Percentiles rank a stretch among this genome's conserved stretches.
phyloP scores from a whole-genome alignment of 768 basidiomycete genomes.

The Pleurotus tuoliensis region DNA sequence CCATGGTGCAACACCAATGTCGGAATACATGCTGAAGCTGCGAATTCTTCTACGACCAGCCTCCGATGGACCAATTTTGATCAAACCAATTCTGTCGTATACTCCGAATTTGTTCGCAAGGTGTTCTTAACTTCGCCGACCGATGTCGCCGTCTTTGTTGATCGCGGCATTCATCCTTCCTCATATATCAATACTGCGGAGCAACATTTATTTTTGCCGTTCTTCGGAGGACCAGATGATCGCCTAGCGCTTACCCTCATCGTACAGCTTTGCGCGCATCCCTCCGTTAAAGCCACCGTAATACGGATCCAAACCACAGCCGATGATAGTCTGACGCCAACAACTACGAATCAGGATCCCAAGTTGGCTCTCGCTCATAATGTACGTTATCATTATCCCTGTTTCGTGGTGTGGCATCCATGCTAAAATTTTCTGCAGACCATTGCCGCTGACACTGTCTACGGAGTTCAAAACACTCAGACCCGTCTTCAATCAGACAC shows the following conservation, averaged over 20 bases:
- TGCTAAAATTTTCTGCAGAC: slow-evolving; percentile 27
- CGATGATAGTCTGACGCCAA: slow-evolving; percentile 29
- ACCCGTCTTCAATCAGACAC: slow-evolving; percentile 72
- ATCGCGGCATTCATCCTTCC: slow-evolving; percentile 48
- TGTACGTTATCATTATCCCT: slow-evolving; percentile 20
- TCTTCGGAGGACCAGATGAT: slow-evolving; percentile 95
- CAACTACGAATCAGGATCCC: slow-evolving; percentile 20
- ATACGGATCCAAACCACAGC: slow-evolving; percentile 50
- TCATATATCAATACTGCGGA: slow-evolving; percentile 19
- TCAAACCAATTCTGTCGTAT: slow-evolving; percentile 50
- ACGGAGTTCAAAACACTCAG: slow-evolving; percentile 60
- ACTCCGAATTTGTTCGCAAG: slow-evolving; percentile 82
- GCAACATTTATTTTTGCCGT: slow-evolving; percentile 79
- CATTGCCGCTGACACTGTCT: slow-evolving; percentile 63
- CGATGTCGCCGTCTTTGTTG: slow-evolving; percentile 86
- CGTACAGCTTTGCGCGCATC: slow-evolving; percentile 69
- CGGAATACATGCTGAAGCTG: slow-evolving; percentile 15
- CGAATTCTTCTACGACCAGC: slow-evolving; percentile 12
- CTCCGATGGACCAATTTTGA: slow-evolving; percentile 67
- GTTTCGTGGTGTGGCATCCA: neutral
- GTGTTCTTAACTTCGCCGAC: slow-evolving; percentile 69
- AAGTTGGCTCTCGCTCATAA: slow-evolving; percentile 20
- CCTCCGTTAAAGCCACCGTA: slow-evolving; percentile 66
- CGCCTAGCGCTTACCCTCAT: slow-evolving; percentile 79
- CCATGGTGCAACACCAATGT: slow-evolving; percentile 67